Evolutionary conservation across 176 grass and related monocot genomes (phyloP), one percentile per base, ranked within the genome.

Genomic region (Carex parvula): DNA sequence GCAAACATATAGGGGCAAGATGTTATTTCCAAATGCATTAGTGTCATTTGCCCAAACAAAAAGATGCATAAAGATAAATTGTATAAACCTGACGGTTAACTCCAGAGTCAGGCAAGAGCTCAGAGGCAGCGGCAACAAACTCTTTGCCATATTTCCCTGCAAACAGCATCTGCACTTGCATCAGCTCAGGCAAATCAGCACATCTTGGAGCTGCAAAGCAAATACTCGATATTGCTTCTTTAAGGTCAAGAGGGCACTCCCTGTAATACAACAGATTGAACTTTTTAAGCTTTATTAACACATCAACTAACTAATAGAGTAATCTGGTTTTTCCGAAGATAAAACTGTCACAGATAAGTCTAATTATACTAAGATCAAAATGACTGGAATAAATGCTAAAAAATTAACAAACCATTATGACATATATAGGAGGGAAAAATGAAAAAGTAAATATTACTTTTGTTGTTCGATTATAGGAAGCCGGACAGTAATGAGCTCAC

Each of bases 151-250:
- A 99, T 88, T 99, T 99, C 58, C 85, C 90, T 5, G 86, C 77
- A 88, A 99, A 99, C 85, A 99, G 84, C 96, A 94, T 94, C 59
- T 95, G 96, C 24, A 99, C 89, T 83, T 99, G 96, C 71, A 88
- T 87, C 42, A 99, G 81, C 86, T 99, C 96, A 59, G 89, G 89
- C 46, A 99, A 86, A 89, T 99, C 96, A 15, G 93, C 87, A 84
- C 93, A 99, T 73, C 96, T 90, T 81, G 93, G 96, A 90, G 96
- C 93, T 70, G 96, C 93, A 81, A 99, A 99, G 82, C 96, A 99
- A 79, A 99, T 92, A 26, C 89, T 99, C 18, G 96, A 99, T 78
- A 99, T 95, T 82, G 96, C 93, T 87, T 99, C 96, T 93, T 99
- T 99, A 54, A 99, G 89, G 89, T 99, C 96, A 81, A 99, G 87